Evolutionary conservation across 2,329 filamentous ascomycete genomes (phyloP).

Genomic region (Zymoseptoria pseudotritici): DNA sequence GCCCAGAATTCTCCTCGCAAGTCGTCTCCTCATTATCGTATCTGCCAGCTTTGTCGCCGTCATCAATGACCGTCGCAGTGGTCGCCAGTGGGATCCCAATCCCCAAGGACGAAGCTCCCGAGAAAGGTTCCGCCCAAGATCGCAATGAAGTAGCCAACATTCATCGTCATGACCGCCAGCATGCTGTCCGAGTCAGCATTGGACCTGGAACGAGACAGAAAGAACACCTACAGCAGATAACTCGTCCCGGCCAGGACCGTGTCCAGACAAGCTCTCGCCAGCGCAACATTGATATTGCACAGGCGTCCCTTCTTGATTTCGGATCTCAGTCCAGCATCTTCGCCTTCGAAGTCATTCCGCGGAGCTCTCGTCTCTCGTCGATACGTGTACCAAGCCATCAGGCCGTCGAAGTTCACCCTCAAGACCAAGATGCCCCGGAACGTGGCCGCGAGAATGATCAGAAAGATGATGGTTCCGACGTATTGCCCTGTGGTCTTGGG

Average conservation of each 20-base stretch:
- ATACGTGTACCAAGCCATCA: slow-evolving; percentile 11
- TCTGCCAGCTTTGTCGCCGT: no score
- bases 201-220: neutral
- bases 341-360: slow-evolving; percentile 1
- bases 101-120: slow-evolving; percentile 41
- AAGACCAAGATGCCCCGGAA: slow-evolving; percentile 48
- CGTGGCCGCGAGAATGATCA: slow-evolving; percentile 63
- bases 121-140: slow-evolving; percentile 68
- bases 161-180: slow-evolving; percentile 84
- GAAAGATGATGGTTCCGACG: slow-evolving; percentile 82
- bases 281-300: slow-evolving; percentile 73
- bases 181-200: slow-evolving; percentile 50
- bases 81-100: slow-evolving; percentile 16
- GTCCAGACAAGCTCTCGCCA: slow-evolving; percentile 61
- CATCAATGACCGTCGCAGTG: slow-evolving; percentile 16
- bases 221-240: slow-evolving; percentile 67
- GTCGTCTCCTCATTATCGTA: no score
- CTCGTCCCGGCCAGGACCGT: slow-evolving; percentile 64
- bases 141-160: slow-evolving; percentile 73
- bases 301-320: slow-evolving; percentile 39
- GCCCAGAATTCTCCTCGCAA: no score
- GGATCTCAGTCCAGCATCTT: neutral
- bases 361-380: slow-evolving; percentile 11
- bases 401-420: slow-evolving; percentile 14
- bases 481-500: slow-evolving; percentile 63